Evolutionary conservation across 768 basidiomycete species (phyloP), one percentile per base, ranked within the genome.

Genomic region (Tylopilus subfusipes): DNA sequence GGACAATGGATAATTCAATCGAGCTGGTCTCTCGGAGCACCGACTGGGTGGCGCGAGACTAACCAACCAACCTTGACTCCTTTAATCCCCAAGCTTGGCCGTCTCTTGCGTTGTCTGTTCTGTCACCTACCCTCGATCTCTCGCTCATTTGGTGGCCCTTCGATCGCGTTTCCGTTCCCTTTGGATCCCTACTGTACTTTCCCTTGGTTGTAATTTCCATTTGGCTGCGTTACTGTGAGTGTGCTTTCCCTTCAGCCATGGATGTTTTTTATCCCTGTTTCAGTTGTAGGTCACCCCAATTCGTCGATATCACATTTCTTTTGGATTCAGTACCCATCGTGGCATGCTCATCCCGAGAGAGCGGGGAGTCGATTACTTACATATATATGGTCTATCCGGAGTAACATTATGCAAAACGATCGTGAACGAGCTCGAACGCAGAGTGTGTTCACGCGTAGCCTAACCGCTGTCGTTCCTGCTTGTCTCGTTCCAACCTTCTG

Each of bases 1-100:
- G 92, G 87, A 90, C 89, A 34, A 86, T 87, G 52, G 95, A 98
- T 65, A 88, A 88, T 70, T 88, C 91, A 12, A 85, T 93, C 55
- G 92, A 91, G 75, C 82, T 95, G 62, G 88, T 85, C 63, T 82
- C 86, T 51, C 81, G 91, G 56, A 90, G 89, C 72, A 84, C 85
- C 51, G 92, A 93, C 69, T 93, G 92, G 91, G 82, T 93, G 33
- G 79, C 85, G 29, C 80, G 88, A 60, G 88, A 90, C 63, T 88
- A 63, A 72, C 38, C 50, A 27, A 31, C 46, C 30, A 36, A 24
- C 14, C 49, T 46, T 13, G 30, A 21, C 25, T 31, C 48, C 42
- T 10, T 19, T n/a, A 14, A 36, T 18, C 16, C 31, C 44, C n/a
- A n/a, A n/a, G n/a, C n/a, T 38, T 43, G 54, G 31, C 43, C 53